Base-by-base conservation (phyloP, 2,329 filamentous ascomycete genomes). In the Dothistroma pini region DNA sequence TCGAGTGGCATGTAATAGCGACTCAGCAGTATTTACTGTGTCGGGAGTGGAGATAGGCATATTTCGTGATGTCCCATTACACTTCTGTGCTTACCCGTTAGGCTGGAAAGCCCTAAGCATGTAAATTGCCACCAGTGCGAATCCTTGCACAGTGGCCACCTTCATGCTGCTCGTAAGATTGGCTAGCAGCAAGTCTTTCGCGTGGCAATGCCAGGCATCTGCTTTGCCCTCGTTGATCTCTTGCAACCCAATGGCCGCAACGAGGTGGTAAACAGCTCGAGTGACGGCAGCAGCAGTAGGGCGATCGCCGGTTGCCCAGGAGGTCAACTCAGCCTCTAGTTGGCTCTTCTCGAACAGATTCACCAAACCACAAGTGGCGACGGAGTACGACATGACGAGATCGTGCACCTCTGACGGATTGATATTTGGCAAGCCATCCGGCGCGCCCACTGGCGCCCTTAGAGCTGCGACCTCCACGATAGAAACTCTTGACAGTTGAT, bases 51-150 rank as follows among this genome's bases (percentile, higher is more conserved):
- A 6, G 6, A 29, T 6, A 29, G 25, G 6, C 25, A 6, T 29
- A 29, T 29, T 29, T 29, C 25, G 25, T 29, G 2, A 29, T 29
- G 25, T 6, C 25, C 25, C 25, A 29, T 2, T 2, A 29, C 25
- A 29, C 25, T 29, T 29, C 25, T 29, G 25, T 29, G 25, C 25
- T 29, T 29, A 29, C 25, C 25, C 81, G 61, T 83, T 83, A 11
- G 80, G 78, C 49, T 81, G 78, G 59, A 78, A 82, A 11, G 79
- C 78, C 31, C 80, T 74, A 2, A 83, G 73, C 79, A 83, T 80
- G 65, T 79, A 83, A 63, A 83, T 76, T 0, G 80, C 77, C n/a
- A 83, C 76, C 16, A 83, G 66, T 6, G 79, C 73, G 65, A 82
- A 83, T 1, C 80, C 80, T 65, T 83, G 80, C 2, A 83, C 80